Evolutionary conservation across 148 eudicot species (phyloP).

Genomic region (Amaranthus cruentus): DNA sequence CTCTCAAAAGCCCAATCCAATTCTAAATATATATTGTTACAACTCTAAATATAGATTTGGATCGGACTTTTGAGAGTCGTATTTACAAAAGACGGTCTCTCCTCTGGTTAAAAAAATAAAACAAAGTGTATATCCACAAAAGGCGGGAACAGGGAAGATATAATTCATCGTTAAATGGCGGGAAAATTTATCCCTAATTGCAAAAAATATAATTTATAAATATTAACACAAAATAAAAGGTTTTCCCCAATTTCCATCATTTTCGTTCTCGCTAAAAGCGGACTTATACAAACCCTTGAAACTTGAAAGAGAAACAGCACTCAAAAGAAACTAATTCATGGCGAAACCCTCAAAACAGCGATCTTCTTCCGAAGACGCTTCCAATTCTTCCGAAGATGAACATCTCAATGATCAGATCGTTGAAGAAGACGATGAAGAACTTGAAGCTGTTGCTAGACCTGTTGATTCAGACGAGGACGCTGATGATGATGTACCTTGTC

Average conservation of each 20-base stretch:
- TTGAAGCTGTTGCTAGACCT: slow-evolving; percentile 53
- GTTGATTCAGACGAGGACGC: slow-evolving; percentile 39
- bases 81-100: too few relatives aligned
- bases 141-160: slow-evolving; percentile 25
- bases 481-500: slow-evolving; percentile 24
- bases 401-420: slow-evolving; percentile 38
- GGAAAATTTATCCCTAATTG: slow-evolving; percentile 15
- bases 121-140: background rate
- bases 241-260: background rate
- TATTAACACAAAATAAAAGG: background rate
- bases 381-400: slow-evolving; percentile 52
- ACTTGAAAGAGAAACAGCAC: background rate
- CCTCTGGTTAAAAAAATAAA: too few relatives aligned
- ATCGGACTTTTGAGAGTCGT: too few relatives aligned
- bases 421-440: slow-evolving; percentile 68
- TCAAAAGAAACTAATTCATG: slow-evolving; percentile 13
- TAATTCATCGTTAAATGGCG: slow-evolving; percentile 21
- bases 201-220: background rate
- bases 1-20: too few relatives aligned
- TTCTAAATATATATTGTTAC: too few relatives aligned
- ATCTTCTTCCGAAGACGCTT: slow-evolving; percentile 38
- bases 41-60: too few relatives aligned
- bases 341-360: slow-evolving; percentile 49
- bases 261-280: background rate
- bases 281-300: background rate